Evolutionary conservation across 2,329 filamentous ascomycete genomes (phyloP).

Genomic region (Teratosphaeriaceae sp.): DNA sequence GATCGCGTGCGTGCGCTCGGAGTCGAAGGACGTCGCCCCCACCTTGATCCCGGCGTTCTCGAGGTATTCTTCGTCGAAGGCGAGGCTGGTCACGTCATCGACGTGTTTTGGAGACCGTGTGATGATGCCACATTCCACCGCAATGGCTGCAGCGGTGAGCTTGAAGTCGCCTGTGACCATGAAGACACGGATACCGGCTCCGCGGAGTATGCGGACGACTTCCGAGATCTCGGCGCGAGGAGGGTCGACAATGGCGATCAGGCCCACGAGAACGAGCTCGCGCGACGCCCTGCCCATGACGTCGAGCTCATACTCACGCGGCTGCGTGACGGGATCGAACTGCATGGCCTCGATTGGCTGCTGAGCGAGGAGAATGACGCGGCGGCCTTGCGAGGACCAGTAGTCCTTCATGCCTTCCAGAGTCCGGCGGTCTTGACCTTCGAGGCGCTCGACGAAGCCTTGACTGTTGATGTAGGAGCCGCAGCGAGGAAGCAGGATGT

Average conservation of each 20-base stretch:
- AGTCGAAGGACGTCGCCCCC: not conserved
- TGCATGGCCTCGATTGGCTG: conserved; percentile 53
- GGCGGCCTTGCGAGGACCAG: conserved; percentile 47
- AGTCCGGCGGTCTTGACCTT: conserved; percentile 41
- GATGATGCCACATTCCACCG: conserved; percentile 63
- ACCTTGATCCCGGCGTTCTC: conserved; percentile 1
- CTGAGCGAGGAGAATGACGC: conserved; percentile 48
- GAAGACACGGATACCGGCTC: conserved; percentile 42
- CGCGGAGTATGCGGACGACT: conserved; percentile 40
- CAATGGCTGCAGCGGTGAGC: conserved; percentile 41
- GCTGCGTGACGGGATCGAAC: conserved; percentile 41
- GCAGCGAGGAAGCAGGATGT: conserved; percentile 62
- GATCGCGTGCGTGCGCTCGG: conserved; percentile 20
- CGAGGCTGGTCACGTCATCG: conserved; percentile 32
- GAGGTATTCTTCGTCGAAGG: conserved; percentile 15
- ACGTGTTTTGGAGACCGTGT: conserved; percentile 43
- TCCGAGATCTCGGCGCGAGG: conserved; percentile 26
- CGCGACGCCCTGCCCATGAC: conserved; percentile 41
- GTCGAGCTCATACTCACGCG: conserved; percentile 47
- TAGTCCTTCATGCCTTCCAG: conserved; percentile 50
- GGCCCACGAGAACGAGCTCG: conserved; percentile 53
- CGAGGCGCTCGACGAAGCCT: conserved; percentile 48
- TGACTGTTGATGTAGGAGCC: conserved; percentile 49
- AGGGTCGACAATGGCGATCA: conserved; percentile 29
- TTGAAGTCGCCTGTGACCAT: conserved; percentile 45